Conservation (phyloP, 2,329 filamentous ascomycete species). For the Aureobasidium zeae region DNA sequence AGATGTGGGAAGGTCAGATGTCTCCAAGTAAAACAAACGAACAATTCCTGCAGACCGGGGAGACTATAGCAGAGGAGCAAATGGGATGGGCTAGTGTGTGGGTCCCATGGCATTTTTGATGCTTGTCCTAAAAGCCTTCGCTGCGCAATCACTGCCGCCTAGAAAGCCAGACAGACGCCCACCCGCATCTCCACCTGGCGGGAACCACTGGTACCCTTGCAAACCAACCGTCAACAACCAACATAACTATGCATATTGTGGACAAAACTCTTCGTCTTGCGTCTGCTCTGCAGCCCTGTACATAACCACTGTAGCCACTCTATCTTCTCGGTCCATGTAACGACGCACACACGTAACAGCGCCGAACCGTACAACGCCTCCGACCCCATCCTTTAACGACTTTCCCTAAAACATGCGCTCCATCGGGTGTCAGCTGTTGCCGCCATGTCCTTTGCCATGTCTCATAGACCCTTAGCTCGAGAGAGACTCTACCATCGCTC, state of each 20-base stretch:
- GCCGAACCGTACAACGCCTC: constrained; percentile 10
- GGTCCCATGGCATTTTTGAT: constrained; percentile 16
- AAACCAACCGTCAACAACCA: too few relatives aligned
- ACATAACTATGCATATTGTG: constrained; percentile 9
- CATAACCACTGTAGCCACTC: constrained; percentile 5
- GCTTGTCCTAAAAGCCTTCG: constrained; percentile 12
- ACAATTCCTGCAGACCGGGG: not conserved
- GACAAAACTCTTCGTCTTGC: not conserved
- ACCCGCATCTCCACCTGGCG: constrained; percentile 11
- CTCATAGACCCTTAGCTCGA: not conserved
- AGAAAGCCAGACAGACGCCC: constrained; percentile 9
- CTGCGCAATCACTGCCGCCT: constrained; percentile 9
- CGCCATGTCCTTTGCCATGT: not conserved
- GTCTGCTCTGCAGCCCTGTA: constrained; percentile 5
- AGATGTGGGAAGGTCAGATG: too few relatives aligned
- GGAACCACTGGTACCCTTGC: constrained; percentile 8
- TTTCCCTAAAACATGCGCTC: constrained; percentile 2
- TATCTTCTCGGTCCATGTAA: too few relatives aligned
- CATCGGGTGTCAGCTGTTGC: not conserved
- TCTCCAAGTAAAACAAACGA: constrained; percentile 13
- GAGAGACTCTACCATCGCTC: too few relatives aligned
- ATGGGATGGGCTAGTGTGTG: constrained; percentile 13
- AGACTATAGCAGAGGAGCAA: constrained; percentile 8
- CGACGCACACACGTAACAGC: constrained; percentile 3
- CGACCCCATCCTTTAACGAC: constrained; percentile 12